Conservation (phyloP, 108 stramenopile species). For the Pseudonitzschia pungens region DNA sequence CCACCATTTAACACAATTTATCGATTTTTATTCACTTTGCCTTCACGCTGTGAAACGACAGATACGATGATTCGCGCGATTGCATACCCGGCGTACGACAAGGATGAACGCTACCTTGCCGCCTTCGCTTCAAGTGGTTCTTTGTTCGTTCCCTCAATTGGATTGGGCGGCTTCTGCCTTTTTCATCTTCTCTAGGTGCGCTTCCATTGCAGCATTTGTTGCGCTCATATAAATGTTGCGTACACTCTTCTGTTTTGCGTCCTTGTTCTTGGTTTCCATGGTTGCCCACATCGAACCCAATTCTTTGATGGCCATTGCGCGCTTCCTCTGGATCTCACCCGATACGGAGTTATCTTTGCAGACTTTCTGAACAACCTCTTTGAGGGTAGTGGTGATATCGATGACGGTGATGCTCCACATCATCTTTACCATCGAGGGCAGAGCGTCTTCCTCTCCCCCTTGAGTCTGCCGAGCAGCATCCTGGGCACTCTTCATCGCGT, state of each 20-base stretch:
- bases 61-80: too few species aligned
- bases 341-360: slow-evolving; percentile 7
- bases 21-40: too few species aligned
- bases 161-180: slow-evolving; percentile 7
- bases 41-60: too few species aligned
- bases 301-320: slow-evolving; percentile 6
- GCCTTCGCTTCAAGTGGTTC: not conserved
- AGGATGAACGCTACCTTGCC: too few species aligned
- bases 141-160: not conserved
- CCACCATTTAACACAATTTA: too few species aligned
- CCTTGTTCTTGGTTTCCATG: not conserved
- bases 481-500: not conserved
- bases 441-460: slow-evolving; percentile 6
- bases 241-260: not conserved
- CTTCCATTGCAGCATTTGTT: slow-evolving; percentile 12
- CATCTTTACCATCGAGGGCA: slow-evolving; percentile 18
- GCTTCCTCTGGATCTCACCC: slow-evolving; percentile 18
- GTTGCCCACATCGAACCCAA: slow-evolving; percentile 9
- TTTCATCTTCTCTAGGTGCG: slow-evolving; percentile 12
- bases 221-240: slow-evolving; percentile 18
- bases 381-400: slow-evolving; percentile 3
- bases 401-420: slow-evolving; percentile 19
- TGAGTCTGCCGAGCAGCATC: slow-evolving; percentile 12
- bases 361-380: slow-evolving; percentile 18
- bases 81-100: too few species aligned